Base-by-base conservation (phyloP, 2,329 filamentous ascomycete species). In the Aspergillus niger region DNA sequence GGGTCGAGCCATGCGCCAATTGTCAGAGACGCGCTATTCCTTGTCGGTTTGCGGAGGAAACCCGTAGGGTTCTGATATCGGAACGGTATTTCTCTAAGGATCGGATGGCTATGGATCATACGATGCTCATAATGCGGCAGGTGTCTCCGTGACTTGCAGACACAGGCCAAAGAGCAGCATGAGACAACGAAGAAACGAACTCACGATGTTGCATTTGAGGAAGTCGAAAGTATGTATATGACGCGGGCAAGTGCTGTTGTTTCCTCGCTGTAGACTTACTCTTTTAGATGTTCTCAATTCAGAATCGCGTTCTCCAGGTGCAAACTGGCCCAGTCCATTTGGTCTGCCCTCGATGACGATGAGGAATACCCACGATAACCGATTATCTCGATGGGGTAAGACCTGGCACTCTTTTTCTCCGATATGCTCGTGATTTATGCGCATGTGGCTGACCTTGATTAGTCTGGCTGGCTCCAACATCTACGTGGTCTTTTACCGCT, bases 1-100 rank as follows among this genome's bases (percentile, higher is more conserved):
- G 76, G 22, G 58, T 66, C n/a, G 65, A 72, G 32, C 77, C 77
- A 5, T 80, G 77, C 61, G 69, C 41, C 20, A 66, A 66, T 55
- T 67, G 65, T 39, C 60, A 62, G n/a, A 56, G 65, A 24, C 64
- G 65, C 8, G 11, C 52, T n/a, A 55, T 76, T 1, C 62, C 61
- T 20, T 78, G 76, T 54, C 69, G 60, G 5, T 78, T 76, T 28
- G 62, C 65, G 1, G 72, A 75, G 1, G 67, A 52, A 20, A 48
- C 65, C 3, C 65, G 60, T 32, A 75, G 69, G 52, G 65, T 76
- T 6, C 61, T 69, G 30, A 71, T 76, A 10, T 68, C 72, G 13
- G 72, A 76, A 52, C 75, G 67, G 74, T 76, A 24, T 6, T 30
- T n/a, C 5, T 20, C 22, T 8, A 5, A 22, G 15, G 8, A 10